A percentile compares a stretch with the other conserved stretches of the same genome.
Conservation (phyloP, 192 early-diverging fungal species). For the Gamsiella multidivaricata region DNA sequence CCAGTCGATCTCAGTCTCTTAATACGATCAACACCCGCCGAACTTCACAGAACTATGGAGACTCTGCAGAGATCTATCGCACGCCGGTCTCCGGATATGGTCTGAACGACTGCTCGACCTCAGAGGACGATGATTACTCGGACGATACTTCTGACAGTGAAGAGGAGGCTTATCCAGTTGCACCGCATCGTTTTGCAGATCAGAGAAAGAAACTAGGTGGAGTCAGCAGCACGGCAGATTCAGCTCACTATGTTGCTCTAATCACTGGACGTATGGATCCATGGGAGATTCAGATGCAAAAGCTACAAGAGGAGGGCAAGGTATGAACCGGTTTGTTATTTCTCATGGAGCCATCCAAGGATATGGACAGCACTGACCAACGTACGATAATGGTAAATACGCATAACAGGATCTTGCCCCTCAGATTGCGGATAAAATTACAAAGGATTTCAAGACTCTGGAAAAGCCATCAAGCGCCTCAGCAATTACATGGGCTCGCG, state of each 20-base stretch:
- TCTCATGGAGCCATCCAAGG: too few species aligned
- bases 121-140: constrained; percentile 14
- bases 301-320: constrained; percentile 32
- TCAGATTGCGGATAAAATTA: constrained; percentile 20
- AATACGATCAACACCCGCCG: constrained; percentile 11
- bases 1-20: background rate
- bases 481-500: background rate
- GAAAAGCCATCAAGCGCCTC: background rate
- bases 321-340: constrained; percentile 12
- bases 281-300: constrained; percentile 31
- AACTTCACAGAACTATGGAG: background rate
- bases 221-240: background rate
- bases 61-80: background rate
- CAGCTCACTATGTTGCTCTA: constrained; percentile 40
- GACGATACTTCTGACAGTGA: constrained; percentile 10
- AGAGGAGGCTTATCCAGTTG: background rate
- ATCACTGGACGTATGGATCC: constrained; percentile 48
- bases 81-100: constrained; percentile 16
- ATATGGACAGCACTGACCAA: too few species aligned
- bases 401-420: constrained; percentile 13
- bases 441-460: constrained; percentile 4
- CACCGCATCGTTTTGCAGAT: background rate
- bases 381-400: too few species aligned
- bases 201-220: background rate
- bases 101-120: constrained; percentile 18